Evolutionary conservation across 176 grass and related monocot genomes (phyloP), one percentile per base, ranked within the genome.

Genomic region (Oryza meridionalis): DNA sequence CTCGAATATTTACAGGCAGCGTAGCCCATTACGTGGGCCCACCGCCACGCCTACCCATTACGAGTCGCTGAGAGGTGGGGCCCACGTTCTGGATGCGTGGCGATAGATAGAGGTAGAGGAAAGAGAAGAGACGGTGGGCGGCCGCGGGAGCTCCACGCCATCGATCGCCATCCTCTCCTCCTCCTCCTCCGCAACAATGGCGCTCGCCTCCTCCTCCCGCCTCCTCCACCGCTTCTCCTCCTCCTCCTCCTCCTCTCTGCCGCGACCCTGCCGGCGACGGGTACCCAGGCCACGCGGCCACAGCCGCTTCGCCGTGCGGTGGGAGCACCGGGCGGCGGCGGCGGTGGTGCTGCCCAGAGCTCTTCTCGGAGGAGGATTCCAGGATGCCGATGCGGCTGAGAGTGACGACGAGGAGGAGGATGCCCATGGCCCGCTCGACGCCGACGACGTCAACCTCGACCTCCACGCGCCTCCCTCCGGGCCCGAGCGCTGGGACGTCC

Each of bases 401-500:
- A 88, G 89, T 72, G 90, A 88, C 73, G 92, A 97, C 21, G 29
- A 31, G 2, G 81, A 84, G 25, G 88, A 89, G 17, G 90, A 84
- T 10, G 89, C 62, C 15, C 67, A 66, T 51, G 61, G 83, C 13
- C 13, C 45, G 14, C 70, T 29, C 78, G 76, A 71, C 73, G 47
- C 35, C 11, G 78, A 72, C n/a, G 83, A 81, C 68, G 73, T 72
- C 79, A 24, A 19, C 58, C 70, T 75, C 82, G 85, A 79, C 71
- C 67, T 86, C 67, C 44, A 81, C 32, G 21, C 77, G 21, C 69
- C 44, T 27, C 9, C 89, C 62, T 47, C 76, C 11, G 81, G 71
- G 2, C 87, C 90, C 7, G 84, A 98, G 79, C 89, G 90, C 70
- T 98, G 93, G 96, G 96, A 95, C 67, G 91, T 98, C 44, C 83